phyloP scores from a whole-genome alignment of 176 grass and related monocot species.

The Hyparrhenia diplandra region DNA sequence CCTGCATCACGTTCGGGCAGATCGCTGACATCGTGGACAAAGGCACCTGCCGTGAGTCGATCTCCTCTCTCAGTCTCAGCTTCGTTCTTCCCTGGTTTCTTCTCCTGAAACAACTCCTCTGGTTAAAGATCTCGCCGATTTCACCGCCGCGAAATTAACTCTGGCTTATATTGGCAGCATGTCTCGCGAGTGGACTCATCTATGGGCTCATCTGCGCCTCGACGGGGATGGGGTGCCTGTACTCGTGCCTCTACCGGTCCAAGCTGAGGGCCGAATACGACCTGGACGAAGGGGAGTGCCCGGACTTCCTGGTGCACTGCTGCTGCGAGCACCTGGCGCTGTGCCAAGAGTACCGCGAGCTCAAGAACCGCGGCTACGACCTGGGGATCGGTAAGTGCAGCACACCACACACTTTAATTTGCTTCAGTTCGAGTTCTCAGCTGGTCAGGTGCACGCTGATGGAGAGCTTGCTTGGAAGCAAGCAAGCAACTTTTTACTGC shows the following conservation, averaged over 20 bases:
- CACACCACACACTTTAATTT: neutral
- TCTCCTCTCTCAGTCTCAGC: neutral
- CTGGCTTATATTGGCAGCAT: slow-evolving; percentile 30
- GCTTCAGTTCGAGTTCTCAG: neutral
- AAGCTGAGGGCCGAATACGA: slow-evolving; percentile 71
- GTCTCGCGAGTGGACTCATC: slow-evolving; percentile 36
- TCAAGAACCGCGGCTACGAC: slow-evolving; percentile 83
- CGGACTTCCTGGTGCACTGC: slow-evolving; percentile 77
- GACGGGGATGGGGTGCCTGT: slow-evolving; percentile 67
- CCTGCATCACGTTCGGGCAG: slow-evolving; percentile 94
- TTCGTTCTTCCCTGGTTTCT: neutral
- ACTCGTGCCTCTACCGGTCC: slow-evolving; percentile 82
- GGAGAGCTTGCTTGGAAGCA: neutral
- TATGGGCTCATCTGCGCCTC: slow-evolving; percentile 48
- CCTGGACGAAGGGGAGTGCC: slow-evolving; percentile 57
- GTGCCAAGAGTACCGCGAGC: slow-evolving; percentile 86
- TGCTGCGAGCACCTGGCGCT: slow-evolving; percentile 84
- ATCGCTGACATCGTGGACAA: slow-evolving; percentile 79
- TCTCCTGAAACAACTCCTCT: neutral
- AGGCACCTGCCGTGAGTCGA: slow-evolving; percentile 69
- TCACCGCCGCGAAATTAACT: neutral
- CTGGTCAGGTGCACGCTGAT: neutral
- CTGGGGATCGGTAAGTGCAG: slow-evolving; percentile 71
- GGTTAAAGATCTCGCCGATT: neutral
- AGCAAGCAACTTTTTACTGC: neutral